Evolutionary conservation across 768 basidiomycete genomes (phyloP).

Genomic region (Amanita thiersii): DNA sequence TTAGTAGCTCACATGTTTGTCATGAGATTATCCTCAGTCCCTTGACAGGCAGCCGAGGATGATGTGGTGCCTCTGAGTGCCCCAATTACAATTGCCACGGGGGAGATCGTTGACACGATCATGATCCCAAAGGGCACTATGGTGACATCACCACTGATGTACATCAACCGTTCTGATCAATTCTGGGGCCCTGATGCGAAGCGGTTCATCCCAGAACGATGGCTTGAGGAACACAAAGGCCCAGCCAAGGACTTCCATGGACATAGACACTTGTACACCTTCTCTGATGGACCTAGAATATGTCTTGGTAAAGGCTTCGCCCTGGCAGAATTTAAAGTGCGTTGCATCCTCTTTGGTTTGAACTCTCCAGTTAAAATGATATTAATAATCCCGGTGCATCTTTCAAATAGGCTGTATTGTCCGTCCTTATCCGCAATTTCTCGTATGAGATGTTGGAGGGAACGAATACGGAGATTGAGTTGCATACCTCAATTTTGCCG

Average conservation of each 20-base stretch:
- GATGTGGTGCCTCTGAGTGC: conserved; percentile 27
- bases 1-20: conserved; percentile 11
- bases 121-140: conserved; percentile 29
- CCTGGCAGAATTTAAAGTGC: conserved; percentile 6
- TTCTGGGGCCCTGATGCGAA: conserved; percentile 40
- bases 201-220: conserved; percentile 35
- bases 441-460: conserved; percentile 32
- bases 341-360: not conserved
- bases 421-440: conserved; percentile 34
- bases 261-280: conserved; percentile 32
- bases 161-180: conserved; percentile 28
- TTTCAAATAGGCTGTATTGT: conserved; percentile 32
- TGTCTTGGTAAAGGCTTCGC: conserved; percentile 39
- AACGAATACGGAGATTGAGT: conserved; percentile 26
- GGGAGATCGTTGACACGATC: conserved; percentile 21
- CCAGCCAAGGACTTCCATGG: conserved; percentile 26
- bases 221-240: conserved; percentile 22
- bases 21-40: not conserved
- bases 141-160: conserved; percentile 27
- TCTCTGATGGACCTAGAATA: conserved; percentile 34
- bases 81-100: conserved; percentile 20
- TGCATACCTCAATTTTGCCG: conserved; percentile 25
- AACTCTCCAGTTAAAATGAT: no score
- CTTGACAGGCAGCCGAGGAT: conserved; percentile 24
- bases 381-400: no score